Base-by-base conservation (phyloP, 106 monocot species). In the Phalaenopsis equestris region DNA sequence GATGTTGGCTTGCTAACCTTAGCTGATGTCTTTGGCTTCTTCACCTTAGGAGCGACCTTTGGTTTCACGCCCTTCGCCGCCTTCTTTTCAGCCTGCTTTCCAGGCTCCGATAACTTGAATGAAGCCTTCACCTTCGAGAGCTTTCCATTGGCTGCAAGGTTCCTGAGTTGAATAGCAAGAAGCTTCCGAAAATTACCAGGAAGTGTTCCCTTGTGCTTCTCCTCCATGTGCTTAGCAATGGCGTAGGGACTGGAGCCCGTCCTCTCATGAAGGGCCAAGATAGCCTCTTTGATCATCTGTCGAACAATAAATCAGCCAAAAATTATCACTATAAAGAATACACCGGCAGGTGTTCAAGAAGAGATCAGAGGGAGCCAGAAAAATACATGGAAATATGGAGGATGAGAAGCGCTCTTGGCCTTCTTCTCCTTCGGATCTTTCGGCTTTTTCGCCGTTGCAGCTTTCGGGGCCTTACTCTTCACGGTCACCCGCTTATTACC, bases 241-340 rank as follows among this genome's bases (percentile, higher is more conserved):
- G 94, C 91, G 42, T 90, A 80, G 1, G 91, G 73, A 82, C 94
- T 94, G 16, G 90, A 88, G 21, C 94, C 94, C 17, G 82, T 82
- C 81, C 78, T 91, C 74, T 86, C 88, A 72, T 87, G 55, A 15
- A 90, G 81, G 4, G 85, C 85, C 48, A 79, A 17, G 38, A 94
- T 89, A 14, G 94, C 94, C 41, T 94, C 94, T 75, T 85, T 84
- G 74, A 94, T 88, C 94, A 94, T 94, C 94, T 94, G 14, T 52
- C 14, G 52, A 52, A 47, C 24, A 36, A n/a, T 42, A 55, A 38
- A 16, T 38, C 52, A 52, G 3, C 52, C 47, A 77, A 56, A 41
- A 57, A 79, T 2, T 23, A 30, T n/a, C 21, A 70, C 10, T 9
- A 52, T 10, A 52, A 52, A 1, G 18, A 39, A n/a, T 21, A n/a